Evolutionary conservation across 148 eudicot species (phyloP).

Genomic region (Rhododendron kiyosumense): DNA sequence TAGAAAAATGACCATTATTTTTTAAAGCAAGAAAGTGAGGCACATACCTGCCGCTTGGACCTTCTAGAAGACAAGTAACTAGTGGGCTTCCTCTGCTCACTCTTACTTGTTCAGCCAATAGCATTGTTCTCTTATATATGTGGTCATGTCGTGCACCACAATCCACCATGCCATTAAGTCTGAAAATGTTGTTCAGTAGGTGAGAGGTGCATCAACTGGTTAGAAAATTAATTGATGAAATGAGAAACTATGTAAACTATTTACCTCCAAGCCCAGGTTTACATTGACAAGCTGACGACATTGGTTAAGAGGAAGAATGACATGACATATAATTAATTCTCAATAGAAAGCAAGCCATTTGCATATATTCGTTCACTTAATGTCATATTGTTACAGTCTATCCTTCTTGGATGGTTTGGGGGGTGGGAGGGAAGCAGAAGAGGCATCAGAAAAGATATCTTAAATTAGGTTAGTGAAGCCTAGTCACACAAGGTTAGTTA

Average conservation of each 20-base stretch:
- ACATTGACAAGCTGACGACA: not conserved
- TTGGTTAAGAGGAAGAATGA: not conserved
- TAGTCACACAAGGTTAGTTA: not conserved
- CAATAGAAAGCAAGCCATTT: not conserved
- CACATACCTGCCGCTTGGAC: constrained; percentile 81
- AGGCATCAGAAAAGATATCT: not conserved
- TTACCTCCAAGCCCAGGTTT: not conserved
- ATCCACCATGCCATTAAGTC: constrained; percentile 89
- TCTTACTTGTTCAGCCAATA: constrained; percentile 87
- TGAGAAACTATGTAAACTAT: not conserved
- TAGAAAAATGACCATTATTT: not conserved
- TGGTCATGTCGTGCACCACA: constrained; percentile 87
- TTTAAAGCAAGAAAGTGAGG: not conserved
- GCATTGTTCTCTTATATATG: constrained; percentile 78
- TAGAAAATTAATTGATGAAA: not conserved
- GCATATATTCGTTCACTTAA: not conserved
- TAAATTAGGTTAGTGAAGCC: not conserved
- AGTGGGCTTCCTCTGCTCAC: constrained; percentile 92
- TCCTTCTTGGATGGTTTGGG: not conserved
- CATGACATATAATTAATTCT: not conserved
- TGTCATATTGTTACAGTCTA: not conserved
- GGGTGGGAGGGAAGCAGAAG: not conserved
- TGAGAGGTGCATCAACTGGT: not conserved
- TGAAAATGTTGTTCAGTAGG: constrained; percentile 23
- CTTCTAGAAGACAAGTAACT: constrained; percentile 60